phyloP scores from a whole-genome alignment of 768 basidiomycete genomes.

The Tylopilus rubrobrunneus region DNA sequence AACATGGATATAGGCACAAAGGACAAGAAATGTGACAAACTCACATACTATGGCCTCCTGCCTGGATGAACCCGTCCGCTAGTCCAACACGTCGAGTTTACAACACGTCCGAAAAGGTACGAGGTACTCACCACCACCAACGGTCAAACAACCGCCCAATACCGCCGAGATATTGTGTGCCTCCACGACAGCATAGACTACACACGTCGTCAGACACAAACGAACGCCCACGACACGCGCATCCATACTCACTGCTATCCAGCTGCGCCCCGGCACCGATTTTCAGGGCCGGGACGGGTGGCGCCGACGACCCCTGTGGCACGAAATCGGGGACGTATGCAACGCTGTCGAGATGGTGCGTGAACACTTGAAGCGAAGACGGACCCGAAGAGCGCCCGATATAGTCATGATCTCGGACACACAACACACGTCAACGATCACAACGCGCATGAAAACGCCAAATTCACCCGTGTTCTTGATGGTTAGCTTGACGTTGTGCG shows the following conservation, averaged over 20 bases:
- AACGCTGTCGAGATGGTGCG: conserved; percentile 10
- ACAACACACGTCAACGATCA: not conserved
- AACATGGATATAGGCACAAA: not conserved
- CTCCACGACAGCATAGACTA: conserved; percentile 14
- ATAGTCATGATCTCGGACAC: conserved; percentile 5
- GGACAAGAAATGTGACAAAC: not conserved
- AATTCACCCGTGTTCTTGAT: conserved; percentile 19
- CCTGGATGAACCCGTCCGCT: conserved; percentile 44
- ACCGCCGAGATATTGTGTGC: conserved; percentile 11
- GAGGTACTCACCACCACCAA: conserved; percentile 10
- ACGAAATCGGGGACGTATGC: conserved; percentile 11
- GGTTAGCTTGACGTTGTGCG: conserved; percentile 13
- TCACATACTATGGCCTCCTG: conserved; percentile 42
- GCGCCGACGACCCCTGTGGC: conserved; percentile 14
- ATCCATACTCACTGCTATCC: conserved; percentile 2
- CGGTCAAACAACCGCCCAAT: conserved; percentile 16
- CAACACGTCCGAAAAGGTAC: too few relatives aligned
- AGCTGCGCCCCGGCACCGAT: conserved; percentile 16
- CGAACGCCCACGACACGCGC: not conserved
- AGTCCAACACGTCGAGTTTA: not conserved
- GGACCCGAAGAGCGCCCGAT: conserved; percentile 17
- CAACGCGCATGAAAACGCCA: too few relatives aligned
- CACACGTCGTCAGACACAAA: too few relatives aligned
- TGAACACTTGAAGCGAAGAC: conserved; percentile 17
- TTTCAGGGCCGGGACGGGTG: conserved; percentile 8